Percentiles rank a stretch among this genome's conserved stretches.
These are phyloP conservation scores for Schizophyllum commune DNA, from an alignment of 1,284 basidiomycete genomes.

Conservation along the genomic window DNA sequence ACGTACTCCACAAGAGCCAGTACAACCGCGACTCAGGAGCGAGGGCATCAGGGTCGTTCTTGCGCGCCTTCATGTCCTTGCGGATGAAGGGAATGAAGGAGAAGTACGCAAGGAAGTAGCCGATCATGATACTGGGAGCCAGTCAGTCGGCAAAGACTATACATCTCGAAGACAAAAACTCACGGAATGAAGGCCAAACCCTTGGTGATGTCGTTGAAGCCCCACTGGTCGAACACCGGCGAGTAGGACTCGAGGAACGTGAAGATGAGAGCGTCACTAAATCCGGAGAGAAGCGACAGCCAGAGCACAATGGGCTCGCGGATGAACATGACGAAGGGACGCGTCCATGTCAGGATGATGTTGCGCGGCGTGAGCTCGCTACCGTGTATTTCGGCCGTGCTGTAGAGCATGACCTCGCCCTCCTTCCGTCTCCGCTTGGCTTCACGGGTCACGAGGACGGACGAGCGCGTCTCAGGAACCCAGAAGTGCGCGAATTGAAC, in stretches of 20 bases:
- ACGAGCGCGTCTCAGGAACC: slow-evolving; percentile 12
- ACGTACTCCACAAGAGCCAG: slow-evolving; percentile 13
- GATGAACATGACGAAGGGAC: slow-evolving; percentile 14
- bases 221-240: slow-evolving; percentile 13
- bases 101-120: slow-evolving; percentile 14
- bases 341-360: not conserved
- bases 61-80: slow-evolving; percentile 6
- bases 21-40: slow-evolving; percentile 12
- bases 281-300: slow-evolving; percentile 13
- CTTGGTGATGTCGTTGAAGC: slow-evolving; percentile 7
- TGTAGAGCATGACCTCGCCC: not conserved
- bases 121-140: slow-evolving; percentile 9
- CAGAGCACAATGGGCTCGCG: slow-evolving; percentile 15
- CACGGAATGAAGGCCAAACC: slow-evolving; percentile 13
- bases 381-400: not conserved
- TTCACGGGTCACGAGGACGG: slow-evolving; percentile 11
- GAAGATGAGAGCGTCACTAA: slow-evolving; percentile 15
- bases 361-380: not conserved
- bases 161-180: not conserved
- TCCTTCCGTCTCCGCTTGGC: slow-evolving; percentile 10
- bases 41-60: slow-evolving; percentile 8
- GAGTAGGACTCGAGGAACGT: slow-evolving; percentile 13
- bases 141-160: not conserved
- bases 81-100: slow-evolving; percentile 14
- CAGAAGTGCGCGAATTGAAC: slow-evolving; percentile 12